These are phyloP conservation scores for Pleurotus giganteus DNA, from an alignment of 768 basidiomycete genomes.

Conservation along the genomic window DNA sequence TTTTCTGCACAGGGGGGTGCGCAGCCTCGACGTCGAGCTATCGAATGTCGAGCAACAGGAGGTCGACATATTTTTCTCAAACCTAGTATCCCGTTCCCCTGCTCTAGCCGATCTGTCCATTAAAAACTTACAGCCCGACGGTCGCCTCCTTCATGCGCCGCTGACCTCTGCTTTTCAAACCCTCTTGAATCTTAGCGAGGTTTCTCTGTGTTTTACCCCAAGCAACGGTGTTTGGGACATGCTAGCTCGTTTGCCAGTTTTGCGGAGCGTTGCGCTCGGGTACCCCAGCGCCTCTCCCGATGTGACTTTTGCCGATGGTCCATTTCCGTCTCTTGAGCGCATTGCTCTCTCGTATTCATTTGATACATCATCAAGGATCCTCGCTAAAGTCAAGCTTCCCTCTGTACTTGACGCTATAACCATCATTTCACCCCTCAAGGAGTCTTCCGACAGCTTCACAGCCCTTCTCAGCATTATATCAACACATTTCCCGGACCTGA, in stretches of 20 bases:
- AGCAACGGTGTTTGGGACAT: slow-evolving; percentile 44
- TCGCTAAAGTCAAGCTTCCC: slow-evolving; percentile 43
- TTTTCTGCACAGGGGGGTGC: slow-evolving; percentile 58
- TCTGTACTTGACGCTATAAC: slow-evolving; percentile 45
- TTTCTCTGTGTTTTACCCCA: slow-evolving; percentile 48
- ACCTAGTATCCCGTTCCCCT: slow-evolving; percentile 49
- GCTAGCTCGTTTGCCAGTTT: slow-evolving; percentile 39
- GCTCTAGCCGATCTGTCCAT: slow-evolving; percentile 40
- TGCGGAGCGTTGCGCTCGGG: slow-evolving; percentile 50
- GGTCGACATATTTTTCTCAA: slow-evolving; percentile 23
- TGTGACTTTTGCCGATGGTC: slow-evolving; percentile 46
- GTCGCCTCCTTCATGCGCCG: slow-evolving; percentile 40
- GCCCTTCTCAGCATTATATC: slow-evolving; percentile 42
- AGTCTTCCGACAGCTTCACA: slow-evolving; percentile 38
- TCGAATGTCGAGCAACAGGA: not conserved
- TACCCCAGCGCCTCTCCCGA: slow-evolving; percentile 48
- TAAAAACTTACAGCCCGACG: slow-evolving; percentile 35
- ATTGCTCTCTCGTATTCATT: slow-evolving; percentile 45
- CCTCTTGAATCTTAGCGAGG: slow-evolving; percentile 41
- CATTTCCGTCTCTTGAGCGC: slow-evolving; percentile 53
- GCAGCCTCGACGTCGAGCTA: slow-evolving; percentile 28
- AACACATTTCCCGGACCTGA: too few species aligned
- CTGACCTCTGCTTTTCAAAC: slow-evolving; percentile 35
- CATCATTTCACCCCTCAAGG: slow-evolving; percentile 45
- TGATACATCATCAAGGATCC: slow-evolving; percentile 41